Evolutionary conservation across 345 rosid species (phyloP).

Genomic region (Hibiscus trionum): DNA sequence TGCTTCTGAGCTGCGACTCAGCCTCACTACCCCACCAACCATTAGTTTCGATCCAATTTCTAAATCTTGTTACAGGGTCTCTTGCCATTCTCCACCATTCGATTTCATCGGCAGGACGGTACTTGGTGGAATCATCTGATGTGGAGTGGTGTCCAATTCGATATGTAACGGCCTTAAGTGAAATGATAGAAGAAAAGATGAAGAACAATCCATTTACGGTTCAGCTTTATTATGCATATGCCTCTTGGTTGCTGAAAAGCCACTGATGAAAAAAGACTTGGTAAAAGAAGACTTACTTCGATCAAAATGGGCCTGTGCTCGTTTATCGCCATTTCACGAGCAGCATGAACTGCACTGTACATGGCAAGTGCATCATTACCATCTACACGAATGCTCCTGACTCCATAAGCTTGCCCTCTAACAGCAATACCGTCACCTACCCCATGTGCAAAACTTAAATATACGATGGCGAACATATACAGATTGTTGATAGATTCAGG

Average conservation of each 20-base stretch:
- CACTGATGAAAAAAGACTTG: background rate
- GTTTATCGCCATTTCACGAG: constrained; percentile 63
- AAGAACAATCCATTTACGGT: background rate
- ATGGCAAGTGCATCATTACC: constrained; percentile 91
- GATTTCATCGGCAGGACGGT: constrained; percentile 66
- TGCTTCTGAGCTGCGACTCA: constrained; percentile 55
- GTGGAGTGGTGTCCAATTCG: constrained; percentile 90
- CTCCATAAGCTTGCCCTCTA: constrained; percentile 79
- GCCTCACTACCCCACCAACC: constrained; percentile 75
- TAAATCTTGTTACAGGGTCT: constrained; percentile 59
- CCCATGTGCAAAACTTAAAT: constrained; percentile 1
- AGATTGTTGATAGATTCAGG: background rate
- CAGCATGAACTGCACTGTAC: constrained; percentile 63
- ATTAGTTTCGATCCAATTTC: constrained; percentile 60
- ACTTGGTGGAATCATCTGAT: constrained; percentile 89
- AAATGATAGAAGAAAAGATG: background rate
- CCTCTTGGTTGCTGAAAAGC: background rate
- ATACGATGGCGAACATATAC: background rate
- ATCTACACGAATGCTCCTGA: constrained; percentile 78
- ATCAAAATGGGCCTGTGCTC: constrained; percentile 74
- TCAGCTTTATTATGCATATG: background rate
- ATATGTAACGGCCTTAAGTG: constrained; percentile 68
- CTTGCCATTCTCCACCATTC: constrained; percentile 55
- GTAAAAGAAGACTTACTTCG: constrained; percentile 39
- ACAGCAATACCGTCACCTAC: constrained; percentile 84